Evolutionary conservation across 306 rosid genomes (phyloP), one percentile per base, ranked within the genome.

Genomic region (Cucurbita moschata): DNA sequence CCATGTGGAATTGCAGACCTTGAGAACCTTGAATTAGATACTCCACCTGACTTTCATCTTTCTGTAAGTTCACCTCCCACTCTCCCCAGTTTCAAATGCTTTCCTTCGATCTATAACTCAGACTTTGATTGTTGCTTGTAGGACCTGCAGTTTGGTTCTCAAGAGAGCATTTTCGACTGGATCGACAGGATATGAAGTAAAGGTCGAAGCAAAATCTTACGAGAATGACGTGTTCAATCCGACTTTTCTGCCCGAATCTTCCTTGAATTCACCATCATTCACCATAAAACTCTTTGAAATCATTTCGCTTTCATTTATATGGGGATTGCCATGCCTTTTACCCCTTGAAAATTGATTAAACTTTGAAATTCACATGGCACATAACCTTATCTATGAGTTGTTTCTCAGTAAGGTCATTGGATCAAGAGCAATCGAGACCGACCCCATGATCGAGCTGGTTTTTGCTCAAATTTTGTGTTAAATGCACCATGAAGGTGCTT

Each of bases 1-100:
- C 30, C 92, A 15, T 72, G 35, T 21, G 93, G 87, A 73, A 74
- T 82, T 58, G 64, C 78, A 75, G 88, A 87, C 62, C 87, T 90
- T 18, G 90, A 73, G 66, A 86, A 86, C 85, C 76, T 94, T 42
- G 88, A 87, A 4, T 66, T 94, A 64, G 98, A 73, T 57, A 77
- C 87, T 79, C 92, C 88, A 19, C 97, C 95, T n/a, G 97, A 94
- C 82, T 90, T 83, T 77, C 88, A 78, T 61, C 85, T 87, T 26
- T 26, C 83, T 54, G 98, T 94, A 84, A 86, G 96, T 64, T 75
- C 47, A 73, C 60, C 61, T 52, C 52, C 67, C 40, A 43, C 72
- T 23, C 68, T 70, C 51, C 40, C 62, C 68, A 58, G 11, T 63
- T 77, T 76, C 60, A 23, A 12, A 40, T 60, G 35, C 50, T 60